phyloP scores from a whole-genome alignment of 2,329 filamentous ascomycete genomes.

The Claviceps fusiformis region DNA sequence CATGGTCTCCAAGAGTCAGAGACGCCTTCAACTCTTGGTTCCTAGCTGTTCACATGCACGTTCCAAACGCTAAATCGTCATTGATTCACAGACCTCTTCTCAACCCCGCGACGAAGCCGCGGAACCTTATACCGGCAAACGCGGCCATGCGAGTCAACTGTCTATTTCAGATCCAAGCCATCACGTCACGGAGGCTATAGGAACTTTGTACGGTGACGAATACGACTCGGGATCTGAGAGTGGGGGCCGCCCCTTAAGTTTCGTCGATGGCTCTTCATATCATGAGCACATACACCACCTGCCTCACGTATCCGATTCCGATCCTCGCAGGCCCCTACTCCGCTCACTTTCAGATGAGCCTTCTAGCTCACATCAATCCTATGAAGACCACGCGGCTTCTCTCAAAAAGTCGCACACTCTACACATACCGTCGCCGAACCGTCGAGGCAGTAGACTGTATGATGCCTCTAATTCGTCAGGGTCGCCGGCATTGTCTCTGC shows the following conservation, averaged over 20 bases:
- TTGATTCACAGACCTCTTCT: conserved; percentile 39
- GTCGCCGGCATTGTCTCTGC: conserved; percentile 40
- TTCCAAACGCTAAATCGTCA: neutral
- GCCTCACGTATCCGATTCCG: conserved; percentile 14
- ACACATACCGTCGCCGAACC: conserved; percentile 24
- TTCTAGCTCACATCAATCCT: conserved; percentile 14
- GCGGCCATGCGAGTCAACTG: conserved; percentile 43
- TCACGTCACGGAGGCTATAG: conserved; percentile 89
- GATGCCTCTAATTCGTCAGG: conserved; percentile 30
- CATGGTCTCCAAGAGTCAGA: neutral
- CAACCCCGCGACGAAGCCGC: conserved; percentile 41
- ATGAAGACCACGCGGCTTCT: conserved; percentile 17
- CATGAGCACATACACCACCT: conserved; percentile 33
- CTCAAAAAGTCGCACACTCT: conserved; percentile 32
- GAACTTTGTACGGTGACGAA: conserved; percentile 74
- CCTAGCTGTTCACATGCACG: neutral
- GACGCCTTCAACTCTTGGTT: neutral
- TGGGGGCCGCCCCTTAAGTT: conserved; percentile 56
- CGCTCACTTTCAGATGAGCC: conserved; percentile 34
- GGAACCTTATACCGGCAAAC: conserved; percentile 43
- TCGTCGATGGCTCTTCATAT: conserved; percentile 44
- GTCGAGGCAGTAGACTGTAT: conserved; percentile 26
- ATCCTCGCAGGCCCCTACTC: conserved; percentile 27
- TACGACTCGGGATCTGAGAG: conserved; percentile 44
- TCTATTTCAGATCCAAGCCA: conserved; percentile 79